Percentiles rank a stretch among this genome's conserved stretches.
These are phyloP conservation scores for Hydnum rufescens DNA, from an alignment of 768 basidiomycete species.

Conservation along the genomic window DNA sequence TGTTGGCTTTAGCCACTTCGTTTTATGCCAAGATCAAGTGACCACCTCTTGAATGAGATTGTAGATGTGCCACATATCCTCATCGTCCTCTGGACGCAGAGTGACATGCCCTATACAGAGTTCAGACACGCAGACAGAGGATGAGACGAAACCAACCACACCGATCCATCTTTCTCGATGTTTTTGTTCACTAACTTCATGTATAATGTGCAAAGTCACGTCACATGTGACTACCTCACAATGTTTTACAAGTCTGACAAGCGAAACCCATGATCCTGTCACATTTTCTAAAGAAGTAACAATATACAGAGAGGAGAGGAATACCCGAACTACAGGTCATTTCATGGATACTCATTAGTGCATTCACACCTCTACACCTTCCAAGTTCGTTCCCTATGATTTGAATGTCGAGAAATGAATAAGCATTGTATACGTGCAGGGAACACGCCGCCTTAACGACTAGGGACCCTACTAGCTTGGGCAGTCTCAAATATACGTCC, in stretches of 20 bases:
- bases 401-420: not conserved
- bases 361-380: slow-evolving; percentile 61
- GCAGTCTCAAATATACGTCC: slow-evolving; percentile 62
- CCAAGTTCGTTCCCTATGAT: slow-evolving; percentile 59
- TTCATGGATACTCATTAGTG: too few species aligned
- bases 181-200: slow-evolving; percentile 79
- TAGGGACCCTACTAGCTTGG: slow-evolving; percentile 49
- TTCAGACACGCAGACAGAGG: slow-evolving; percentile 2
- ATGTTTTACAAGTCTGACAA: too few species aligned
- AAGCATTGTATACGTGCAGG: not conserved
- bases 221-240: too few species aligned
- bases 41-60: slow-evolving; percentile 71
- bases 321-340: too few species aligned
- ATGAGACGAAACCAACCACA: slow-evolving; percentile 17
- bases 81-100: slow-evolving; percentile 91
- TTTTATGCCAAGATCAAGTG: not conserved
- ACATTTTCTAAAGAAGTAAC: too few species aligned
- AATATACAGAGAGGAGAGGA: too few species aligned
- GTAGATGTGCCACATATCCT: slow-evolving; percentile 99
- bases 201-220: too few species aligned
- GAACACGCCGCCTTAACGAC: slow-evolving; percentile 2
- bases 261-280: too few species aligned
- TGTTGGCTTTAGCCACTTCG: not conserved
- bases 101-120: slow-evolving; percentile 69
- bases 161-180: slow-evolving; percentile 69